phyloP scores from a whole-genome alignment of 164 flowering plant genomes.

The Warburgia ugandensis region DNA sequence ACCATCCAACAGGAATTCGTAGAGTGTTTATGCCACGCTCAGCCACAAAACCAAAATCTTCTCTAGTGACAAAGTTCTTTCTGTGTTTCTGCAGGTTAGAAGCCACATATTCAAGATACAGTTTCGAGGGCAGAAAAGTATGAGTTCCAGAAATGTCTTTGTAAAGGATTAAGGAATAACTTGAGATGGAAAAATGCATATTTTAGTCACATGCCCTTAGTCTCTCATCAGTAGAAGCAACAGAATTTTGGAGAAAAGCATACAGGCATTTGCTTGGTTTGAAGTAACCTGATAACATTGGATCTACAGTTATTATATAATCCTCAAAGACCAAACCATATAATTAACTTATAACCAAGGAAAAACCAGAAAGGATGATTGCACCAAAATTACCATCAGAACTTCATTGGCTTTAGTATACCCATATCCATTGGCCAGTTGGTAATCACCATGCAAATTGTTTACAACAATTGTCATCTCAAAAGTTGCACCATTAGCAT shows the following conservation, averaged over 20 bases:
- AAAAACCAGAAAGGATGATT: no score
- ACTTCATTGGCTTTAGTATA: slow-evolving; percentile 50
- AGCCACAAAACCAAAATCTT: slow-evolving; percentile 57
- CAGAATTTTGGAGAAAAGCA: no score
- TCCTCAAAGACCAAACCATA: no score
- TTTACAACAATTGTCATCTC: slow-evolving; percentile 65
- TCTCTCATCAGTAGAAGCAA: no score
- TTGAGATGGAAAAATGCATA: no score
- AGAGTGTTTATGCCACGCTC: slow-evolving; percentile 74
- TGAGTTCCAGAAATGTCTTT: not conserved
- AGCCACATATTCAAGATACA: not conserved
- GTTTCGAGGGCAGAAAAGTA: not conserved
- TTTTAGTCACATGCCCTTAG: no score
- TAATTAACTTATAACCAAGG: no score
- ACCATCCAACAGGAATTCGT: slow-evolving; percentile 94
- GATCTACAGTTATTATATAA: no score
- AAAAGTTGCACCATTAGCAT: slow-evolving; percentile 78
- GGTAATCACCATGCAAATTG: slow-evolving; percentile 81
- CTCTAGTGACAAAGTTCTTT: slow-evolving; percentile 44
- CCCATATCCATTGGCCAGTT: slow-evolving; percentile 88
- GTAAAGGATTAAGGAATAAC: not conserved
- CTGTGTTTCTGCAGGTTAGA: slow-evolving; percentile 53
- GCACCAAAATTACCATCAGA: slow-evolving; percentile 45
- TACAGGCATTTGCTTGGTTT: no score
- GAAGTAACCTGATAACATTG: no score